Base-by-base conservation (phyloP, 1,139 yeast species). In the Geotrichum fermentans region DNA sequence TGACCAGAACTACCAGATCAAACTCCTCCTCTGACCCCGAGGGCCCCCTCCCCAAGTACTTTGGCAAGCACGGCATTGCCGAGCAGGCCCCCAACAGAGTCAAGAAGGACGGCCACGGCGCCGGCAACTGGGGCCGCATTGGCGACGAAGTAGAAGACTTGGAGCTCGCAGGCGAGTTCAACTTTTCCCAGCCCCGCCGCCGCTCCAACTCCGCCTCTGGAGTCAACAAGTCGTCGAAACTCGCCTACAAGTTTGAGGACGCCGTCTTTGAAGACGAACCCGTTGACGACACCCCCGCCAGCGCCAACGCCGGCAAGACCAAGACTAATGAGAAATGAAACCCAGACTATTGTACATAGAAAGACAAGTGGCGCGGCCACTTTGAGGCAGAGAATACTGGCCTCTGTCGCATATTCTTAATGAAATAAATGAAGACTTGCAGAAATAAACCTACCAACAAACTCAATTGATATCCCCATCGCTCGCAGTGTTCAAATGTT, bases 1-100 rank as follows among this genome's bases (percentile, higher is more conserved):
- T 87, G 96, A 79, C 95, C 53, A 83, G 95, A 80, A 87, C 96
- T 51, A 79, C 80, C 68, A 83, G 87, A 71, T 83, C 92, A 83
- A 83, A 79, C 62, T 84, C 83, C 66, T 67, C 75, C 51, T 72
- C 74, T 32, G 78, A 75, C 55, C 52, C 47, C 24, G 59, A 56
- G 30, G 58, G 55, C 21, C 43, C 45, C 37, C 52, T 64, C 29
- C 79, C 89, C 49, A 80, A 78, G 63, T 86, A 79, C 79, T 87
- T 87, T 67, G 83, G 89, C 54, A 88, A 83, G 64, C 74, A 77
- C 59, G 95, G 94, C 32, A 75, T 75, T 59, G 65, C 68, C 54
- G 81, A 82, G 60, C 74, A 78, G 51, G 80, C 82, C 54, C 95
- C 95, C 51, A 82, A 80, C 63, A 78, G 80, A 63, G 75, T 84